Conservation (phyloP, 805 yeast species). For the Wickerhamomyces pijperi region DNA sequence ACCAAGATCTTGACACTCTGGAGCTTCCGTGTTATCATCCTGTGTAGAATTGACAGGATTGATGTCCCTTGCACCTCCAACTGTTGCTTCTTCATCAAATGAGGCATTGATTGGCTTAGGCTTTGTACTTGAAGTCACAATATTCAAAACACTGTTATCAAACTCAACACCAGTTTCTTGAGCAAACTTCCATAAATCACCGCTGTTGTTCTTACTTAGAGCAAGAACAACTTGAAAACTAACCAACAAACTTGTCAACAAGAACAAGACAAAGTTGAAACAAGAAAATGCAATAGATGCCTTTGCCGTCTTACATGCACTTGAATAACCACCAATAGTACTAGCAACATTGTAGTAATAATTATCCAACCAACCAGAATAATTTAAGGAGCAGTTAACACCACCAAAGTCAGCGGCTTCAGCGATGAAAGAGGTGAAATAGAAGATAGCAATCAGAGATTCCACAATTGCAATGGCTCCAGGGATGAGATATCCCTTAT, state of each 20-base stretch:
- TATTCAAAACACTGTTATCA: background rate
- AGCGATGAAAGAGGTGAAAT: constrained; percentile 13
- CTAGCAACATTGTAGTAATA: background rate
- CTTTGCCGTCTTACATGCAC: constrained; percentile 9
- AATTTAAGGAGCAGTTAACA: constrained; percentile 2
- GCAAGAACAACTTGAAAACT: constrained; percentile 6
- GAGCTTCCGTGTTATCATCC: too few relatives aligned
- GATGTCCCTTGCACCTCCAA: too few relatives aligned
- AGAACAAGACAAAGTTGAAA: constrained; percentile 9
- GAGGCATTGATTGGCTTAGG: too few relatives aligned
- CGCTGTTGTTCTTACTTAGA: background rate
- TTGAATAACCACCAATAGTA: background rate
- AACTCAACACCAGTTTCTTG: background rate
- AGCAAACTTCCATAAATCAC: background rate
- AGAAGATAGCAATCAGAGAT: constrained; percentile 5
- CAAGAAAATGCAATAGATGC: constrained; percentile 14
- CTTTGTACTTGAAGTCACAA: background rate
- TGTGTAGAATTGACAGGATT: too few relatives aligned
- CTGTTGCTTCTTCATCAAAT: constrained; percentile 2
- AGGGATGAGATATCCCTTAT: constrained; percentile 2
- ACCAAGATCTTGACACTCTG: too few relatives aligned
- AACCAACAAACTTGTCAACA: constrained; percentile 4
- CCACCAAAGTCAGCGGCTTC: constrained; percentile 10
- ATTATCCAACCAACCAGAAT: background rate
- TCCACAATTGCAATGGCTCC: constrained; percentile 10